Conservation (phyloP, 371 early-diverging fungal species). For the Mucor piriformis region DNA sequence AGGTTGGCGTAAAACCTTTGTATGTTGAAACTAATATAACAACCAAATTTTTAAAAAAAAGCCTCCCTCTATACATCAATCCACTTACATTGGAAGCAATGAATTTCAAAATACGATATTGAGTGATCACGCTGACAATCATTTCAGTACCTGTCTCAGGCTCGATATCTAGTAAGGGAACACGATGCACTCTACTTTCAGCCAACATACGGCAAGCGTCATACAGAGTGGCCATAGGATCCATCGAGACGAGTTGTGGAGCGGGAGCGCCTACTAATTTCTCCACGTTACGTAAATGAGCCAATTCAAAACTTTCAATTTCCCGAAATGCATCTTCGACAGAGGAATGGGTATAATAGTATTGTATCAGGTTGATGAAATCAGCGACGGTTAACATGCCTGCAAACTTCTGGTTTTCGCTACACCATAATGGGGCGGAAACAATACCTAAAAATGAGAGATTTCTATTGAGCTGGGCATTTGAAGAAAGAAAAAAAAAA, state of each 20-base stretch:
- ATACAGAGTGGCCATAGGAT: conserved; percentile 84
- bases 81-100: conserved; percentile 9
- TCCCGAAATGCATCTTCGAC: conserved; percentile 82
- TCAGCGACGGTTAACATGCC: conserved; percentile 95
- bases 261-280: conserved; percentile 58
- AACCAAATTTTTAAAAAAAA: no score
- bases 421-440: conserved; percentile 92
- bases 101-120: conserved; percentile 69
- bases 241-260: conserved; percentile 66
- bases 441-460: conserved; percentile 84
- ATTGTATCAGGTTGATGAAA: conserved; percentile 90
- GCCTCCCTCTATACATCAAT: background rate
- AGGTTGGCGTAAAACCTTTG: conserved; percentile 57
- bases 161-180: conserved; percentile 86
- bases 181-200: conserved; percentile 79
- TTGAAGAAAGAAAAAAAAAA: background rate
- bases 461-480: background rate
- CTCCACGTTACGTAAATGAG: conserved; percentile 69
- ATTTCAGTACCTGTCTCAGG: conserved; percentile 77
- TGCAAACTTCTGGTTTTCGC: conserved; percentile 73
- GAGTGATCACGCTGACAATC: conserved; percentile 89
- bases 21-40: conserved; percentile 66
- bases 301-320: conserved; percentile 81
- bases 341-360: conserved; percentile 82
- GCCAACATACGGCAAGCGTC: conserved; percentile 80